Base-by-base conservation (phyloP, 176 grass and related monocot species). In the Panicum miliaceum region DNA sequence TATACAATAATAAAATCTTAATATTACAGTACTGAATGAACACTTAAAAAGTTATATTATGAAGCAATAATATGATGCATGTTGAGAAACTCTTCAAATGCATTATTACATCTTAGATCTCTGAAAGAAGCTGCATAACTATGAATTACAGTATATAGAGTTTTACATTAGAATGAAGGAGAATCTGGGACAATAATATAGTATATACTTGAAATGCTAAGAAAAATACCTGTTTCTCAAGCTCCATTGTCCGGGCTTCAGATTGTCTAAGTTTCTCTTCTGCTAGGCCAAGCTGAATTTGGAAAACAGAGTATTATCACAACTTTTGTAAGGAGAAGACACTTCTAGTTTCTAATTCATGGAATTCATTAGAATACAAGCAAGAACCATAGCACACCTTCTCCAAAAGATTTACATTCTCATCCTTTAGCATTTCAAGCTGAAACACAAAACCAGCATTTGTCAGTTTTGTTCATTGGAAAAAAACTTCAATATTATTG, bases 361-460 rank as follows among this genome's bases (percentile, higher is more conserved):
- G 6, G 19, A 82, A 82, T 84, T 68, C 34, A 25, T 74, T 64
- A 75, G 16, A 86, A 53, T 82, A 53, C 23, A 80, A 46, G 20
- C 16, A 87, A 61, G 71, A 79, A 73, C 22, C 37, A 22, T 35
- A 64, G 37, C 75, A 25, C 27, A 98, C 96, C 93, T 92, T 95
- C 77, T 94, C 89, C 81, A 93, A 82, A 81, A 98, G 93, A 81
- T 79, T 94, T 43, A 94, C 91, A 61, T 98, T 96, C 85, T 98
- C 96, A 75, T 98, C 96, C 92, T 98, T 92, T 66, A 98, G 63
- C 89, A 96, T 90, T 88, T 98, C 96, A 84, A 98, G 85, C 96
- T 98, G 90, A 73, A 86, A 86, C 69, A 54, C 12, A 76, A 86
- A 77, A 71, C 25, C 32, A 71, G 38, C 8, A 71, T 22, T 45